Evolutionary conservation across 345 rosid genomes (phyloP), one percentile per base, ranked within the genome.

Genomic region (Heritiera littoralis): DNA sequence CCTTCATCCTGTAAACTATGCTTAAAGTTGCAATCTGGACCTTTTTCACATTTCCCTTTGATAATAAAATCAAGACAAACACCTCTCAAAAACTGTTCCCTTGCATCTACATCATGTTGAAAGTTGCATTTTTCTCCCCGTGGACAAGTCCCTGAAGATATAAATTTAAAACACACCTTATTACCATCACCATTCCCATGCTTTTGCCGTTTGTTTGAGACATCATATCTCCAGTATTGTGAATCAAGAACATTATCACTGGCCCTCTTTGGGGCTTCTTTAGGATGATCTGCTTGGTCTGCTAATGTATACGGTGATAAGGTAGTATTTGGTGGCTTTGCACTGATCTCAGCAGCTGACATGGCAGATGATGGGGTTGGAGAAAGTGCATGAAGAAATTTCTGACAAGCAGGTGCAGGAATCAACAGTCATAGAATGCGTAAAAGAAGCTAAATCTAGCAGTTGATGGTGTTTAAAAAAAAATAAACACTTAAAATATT

Each of bases 221-320:
- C 93, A 86, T 95, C 97, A 30, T 92, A 95, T 86, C 99, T 93
- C 99, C 98, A 93, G 74, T 90, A 93, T 73, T 93, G 99, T 56
- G 92, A 84, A 81, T 95, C 98, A 32, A 89, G 75, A 75, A 41
- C 81, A 82, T 56, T 78, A 66, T 89, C 90, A 69, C 76, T 75
- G 69, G 85, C 58, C 81, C 94, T 88, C 85, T 90, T 93, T 65
- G 85, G 80, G 9, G 77, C 77, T 79, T 91, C 94, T 80, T 85
- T 81, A 72, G 69, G 67, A 80, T 59, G 28, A 80, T 82, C 69
- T 51, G 80, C 70, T 85, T 90, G 88, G 82, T 84, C 93, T 43
- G 67, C 81, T n/a, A 81, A 72, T 41, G 79, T 86, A 84, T 88
- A 95, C 0, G 90, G 98, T 71, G 92, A 91, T 65, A 85, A 81